Percentiles rank a stretch among this genome's conserved stretches.
Conservation (phyloP, 345 rosid genomes). For the Syzygium aqueum region DNA sequence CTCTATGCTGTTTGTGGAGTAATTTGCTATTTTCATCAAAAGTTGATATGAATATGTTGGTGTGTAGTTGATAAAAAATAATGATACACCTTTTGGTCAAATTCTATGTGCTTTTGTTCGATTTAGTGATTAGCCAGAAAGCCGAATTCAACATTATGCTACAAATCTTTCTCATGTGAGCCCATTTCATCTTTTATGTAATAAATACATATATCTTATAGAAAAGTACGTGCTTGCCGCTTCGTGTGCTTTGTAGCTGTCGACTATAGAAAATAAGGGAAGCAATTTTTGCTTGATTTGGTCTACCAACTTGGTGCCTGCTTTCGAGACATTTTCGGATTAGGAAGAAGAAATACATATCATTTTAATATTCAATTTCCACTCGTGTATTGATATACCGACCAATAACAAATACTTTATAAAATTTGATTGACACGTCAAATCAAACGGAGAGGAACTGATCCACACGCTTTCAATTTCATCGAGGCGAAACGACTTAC, state of each 20-base stretch:
- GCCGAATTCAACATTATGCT: neutral
- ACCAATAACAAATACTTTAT: neutral
- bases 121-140: neutral
- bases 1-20: neutral
- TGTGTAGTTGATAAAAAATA: neutral
- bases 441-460: neutral
- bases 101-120: neutral
- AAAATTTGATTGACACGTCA: neutral
- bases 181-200: neutral
- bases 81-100: neutral
- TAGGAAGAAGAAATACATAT: neutral
- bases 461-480: neutral
- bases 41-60: neutral
- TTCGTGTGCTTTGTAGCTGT: neutral
- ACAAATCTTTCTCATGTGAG: neutral
- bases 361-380: neutral
- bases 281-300: neutral
- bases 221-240: neutral
- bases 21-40: neutral
- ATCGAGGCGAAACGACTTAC: neutral
- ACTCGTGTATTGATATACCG: neutral
- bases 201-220: neutral
- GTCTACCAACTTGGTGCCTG: neutral
- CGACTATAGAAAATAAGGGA: neutral
- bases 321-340: neutral